Base-by-base conservation (phyloP, 306 rosid species). In the Arachis hypogaea region DNA sequence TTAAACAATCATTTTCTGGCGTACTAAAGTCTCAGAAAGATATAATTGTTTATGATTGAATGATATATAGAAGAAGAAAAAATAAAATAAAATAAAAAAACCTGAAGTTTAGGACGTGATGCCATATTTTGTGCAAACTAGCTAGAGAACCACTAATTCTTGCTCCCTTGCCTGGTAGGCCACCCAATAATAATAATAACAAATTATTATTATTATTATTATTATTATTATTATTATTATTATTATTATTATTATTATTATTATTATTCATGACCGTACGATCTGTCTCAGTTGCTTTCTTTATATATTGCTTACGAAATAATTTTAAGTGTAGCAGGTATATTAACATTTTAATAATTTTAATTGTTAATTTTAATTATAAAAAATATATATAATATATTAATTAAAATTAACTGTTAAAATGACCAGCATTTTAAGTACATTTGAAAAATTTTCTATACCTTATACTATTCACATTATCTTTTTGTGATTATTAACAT, bases 61-160 rank as follows among this genome's bases (percentile, higher is more conserved):
- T 67, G 55, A 28, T 6, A 73, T 41, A 58, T 29, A 50, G 45
- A 54, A 40, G 43, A 66, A 52, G 30, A 4, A 33, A 33, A 33
- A 33, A 33, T 33, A 33, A 33, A 33, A 33, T 2, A 33, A 2
- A 33, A 33, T 2, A 33, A 33, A 58, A 59, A 63, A 63, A 58
- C 42, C 11, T 51, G 4, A 59, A 42, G 49, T 52, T 18, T 68
- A 68, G 76, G 74, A 47, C 69, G 77, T 49, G 80, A 63, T 58
- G 1, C 41, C 60, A 47, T 69, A 69, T 62, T 73, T 81, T 45
- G 80, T 77, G 82, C 80, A 55, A 30, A 63, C 69, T 75, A 82
- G 82, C 85, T 78, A 63, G 76, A 61, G 80, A 78, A 73, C 77
- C 85, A 78, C 85, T 63, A 68, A 57, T 33, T 69, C 61, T n/a